Evolutionary conservation across 805 yeast genomes (phyloP), one percentile per base, ranked within the genome.

Genomic region (Candida manassasensis): DNA sequence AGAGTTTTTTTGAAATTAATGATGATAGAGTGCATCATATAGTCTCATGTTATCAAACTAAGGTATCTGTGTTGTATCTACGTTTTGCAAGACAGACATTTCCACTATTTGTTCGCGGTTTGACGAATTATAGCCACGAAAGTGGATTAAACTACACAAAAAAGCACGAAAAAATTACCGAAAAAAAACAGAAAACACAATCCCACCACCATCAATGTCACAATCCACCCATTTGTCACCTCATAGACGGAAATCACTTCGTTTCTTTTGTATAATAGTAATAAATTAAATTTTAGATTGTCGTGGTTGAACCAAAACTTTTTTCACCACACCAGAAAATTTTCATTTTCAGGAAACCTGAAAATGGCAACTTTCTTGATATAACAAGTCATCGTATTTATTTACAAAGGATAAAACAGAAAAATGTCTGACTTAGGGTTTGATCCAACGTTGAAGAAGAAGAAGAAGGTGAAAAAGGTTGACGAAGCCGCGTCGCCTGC

Each of bases 361-460:
- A 16, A 27, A 27, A 15, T 6, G 32, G 32, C 19, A 15, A 27
- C 8, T 9, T 25, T 25, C n/a, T n/a, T n/a, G n/a, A n/a, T n/a
- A n/a, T n/a, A n/a, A n/a, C n/a, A n/a, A n/a, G n/a, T n/a, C n/a
- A n/a, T n/a, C n/a, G n/a, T n/a, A n/a, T n/a, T n/a, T n/a, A n/a
- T n/a, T n/a, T n/a, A n/a, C n/a, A n/a, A n/a, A n/a, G n/a, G 19
- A 14, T 15, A 17, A 21, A 11, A n/a, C 8, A 19, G 25, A 27
- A 54, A 34, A 29, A 67, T 67, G 73, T 58, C 67, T 48, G 79
- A 58, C 34, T 63, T 75, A 50, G 89, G 86, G 40, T 81, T 83
- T 57, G 93, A 83, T 59, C 85, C 87, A 37, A 61, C 79, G 28
- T 67, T 81, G 57, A 80, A 81, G 65, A 83, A 83, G 69, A 84